These are phyloP conservation scores for Trypanosoma cruzi DNA, from an alignment of 208 protist genomes.

Conservation along the genomic window DNA sequence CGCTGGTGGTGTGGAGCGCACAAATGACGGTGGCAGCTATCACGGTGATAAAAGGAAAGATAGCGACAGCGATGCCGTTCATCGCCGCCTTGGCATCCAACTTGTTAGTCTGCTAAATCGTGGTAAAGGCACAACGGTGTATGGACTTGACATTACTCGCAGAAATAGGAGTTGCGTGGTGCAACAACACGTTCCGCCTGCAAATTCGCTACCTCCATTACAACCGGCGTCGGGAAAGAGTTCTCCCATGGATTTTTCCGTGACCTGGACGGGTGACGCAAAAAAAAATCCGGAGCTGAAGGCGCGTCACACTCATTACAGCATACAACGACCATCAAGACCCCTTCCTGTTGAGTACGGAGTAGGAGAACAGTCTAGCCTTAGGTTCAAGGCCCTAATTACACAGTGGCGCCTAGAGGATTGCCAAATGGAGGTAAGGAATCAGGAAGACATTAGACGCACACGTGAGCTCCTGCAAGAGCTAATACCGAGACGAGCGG, in stretches of 20 bases:
- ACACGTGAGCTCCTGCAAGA: constrained; percentile 50
- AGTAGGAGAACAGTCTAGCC: constrained; percentile 48
- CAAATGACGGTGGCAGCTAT: not conserved
- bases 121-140: constrained; percentile 32
- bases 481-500: constrained; percentile 23
- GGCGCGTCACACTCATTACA: not conserved
- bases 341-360: constrained; percentile 47
- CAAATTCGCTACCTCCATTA: not conserved
- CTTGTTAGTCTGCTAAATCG: constrained; percentile 26
- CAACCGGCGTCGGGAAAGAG: not conserved
- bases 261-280: not conserved
- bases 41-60: not conserved
- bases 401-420: constrained; percentile 35
- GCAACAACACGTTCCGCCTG: not conserved
- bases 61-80: not conserved
- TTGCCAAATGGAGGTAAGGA: constrained; percentile 38
- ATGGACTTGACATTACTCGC: constrained; percentile 20
- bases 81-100: not conserved
- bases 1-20: not conserved
- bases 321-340: constrained; percentile 4
- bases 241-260: not conserved
- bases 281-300: not conserved
- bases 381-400: constrained; percentile 37
- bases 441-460: constrained; percentile 39
- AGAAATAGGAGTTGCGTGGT: not conserved